These are phyloP conservation scores for Aspergillus ochraceoroseus DNA, from an alignment of 2,329 filamentous ascomycete genomes.

Conservation along the genomic window DNA sequence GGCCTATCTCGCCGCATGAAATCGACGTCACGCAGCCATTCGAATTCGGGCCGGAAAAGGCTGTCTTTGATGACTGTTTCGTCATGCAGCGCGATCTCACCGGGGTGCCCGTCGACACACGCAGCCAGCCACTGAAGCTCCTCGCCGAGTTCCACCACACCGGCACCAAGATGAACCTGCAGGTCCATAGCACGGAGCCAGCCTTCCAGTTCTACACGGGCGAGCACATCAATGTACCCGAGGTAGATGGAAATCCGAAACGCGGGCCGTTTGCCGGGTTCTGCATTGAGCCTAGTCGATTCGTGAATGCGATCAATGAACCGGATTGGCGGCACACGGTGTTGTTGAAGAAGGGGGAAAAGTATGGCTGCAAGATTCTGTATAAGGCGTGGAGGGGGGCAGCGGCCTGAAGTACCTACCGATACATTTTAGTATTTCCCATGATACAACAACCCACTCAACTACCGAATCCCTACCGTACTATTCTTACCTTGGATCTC, in stretches of 20 bases:
- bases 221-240: conserved; percentile 73
- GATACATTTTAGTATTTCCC: too few relatives aligned
- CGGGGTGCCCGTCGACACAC: conserved; percentile 62
- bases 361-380: conserved; percentile 73
- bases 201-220: conserved; percentile 97
- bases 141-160: conserved; percentile 71
- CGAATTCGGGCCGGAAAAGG: conserved; percentile 63
- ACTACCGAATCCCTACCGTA: background rate
- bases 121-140: conserved; percentile 57
- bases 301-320: conserved; percentile 81
- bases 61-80: conserved; percentile 88
- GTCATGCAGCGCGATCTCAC: conserved; percentile 62
- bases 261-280: conserved; percentile 69
- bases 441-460: conserved; percentile 1
- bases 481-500: conserved; percentile 10
- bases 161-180: conserved; percentile 69
- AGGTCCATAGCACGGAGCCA: conserved; percentile 86
- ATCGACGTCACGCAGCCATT: conserved; percentile 63
- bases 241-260: conserved; percentile 54
- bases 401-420: too few relatives aligned
- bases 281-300: conserved; percentile 87
- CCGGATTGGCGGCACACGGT: conserved; percentile 74
- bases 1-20: conserved; percentile 59
- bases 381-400: conserved; percentile 78
- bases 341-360: conserved; percentile 75